A percentile compares a stretch with the other conserved stretches of the same genome.
Evolutionary conservation across 768 basidiomycete genomes (phyloP).

Genomic region (Cyclocybe cylindracea): DNA sequence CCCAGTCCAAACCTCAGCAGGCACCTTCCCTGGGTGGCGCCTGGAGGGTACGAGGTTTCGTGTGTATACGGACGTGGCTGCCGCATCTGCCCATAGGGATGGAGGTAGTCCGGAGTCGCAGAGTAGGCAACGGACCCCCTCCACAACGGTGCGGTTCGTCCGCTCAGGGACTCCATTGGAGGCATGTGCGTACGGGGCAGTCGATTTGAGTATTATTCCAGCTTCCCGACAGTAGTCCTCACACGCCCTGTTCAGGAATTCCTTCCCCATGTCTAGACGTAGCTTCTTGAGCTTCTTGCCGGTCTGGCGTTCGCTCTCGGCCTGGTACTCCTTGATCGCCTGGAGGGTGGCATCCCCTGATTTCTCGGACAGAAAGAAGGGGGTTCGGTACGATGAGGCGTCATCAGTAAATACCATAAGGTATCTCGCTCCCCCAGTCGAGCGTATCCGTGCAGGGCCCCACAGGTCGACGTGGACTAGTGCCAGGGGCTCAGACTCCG

Average conservation of each 20-base stretch:
- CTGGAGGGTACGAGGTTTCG: slow-evolving; percentile 22
- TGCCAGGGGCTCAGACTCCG: slow-evolving; percentile 19
- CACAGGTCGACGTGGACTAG: slow-evolving; percentile 24
- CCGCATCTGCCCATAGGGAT: slow-evolving; percentile 18
- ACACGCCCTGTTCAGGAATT: slow-evolving; percentile 6
- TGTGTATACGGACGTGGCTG: slow-evolving; percentile 19
- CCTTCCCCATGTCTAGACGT: slow-evolving; percentile 13
- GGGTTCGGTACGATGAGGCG: slow-evolving; percentile 8
- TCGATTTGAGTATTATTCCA: slow-evolving; percentile 9
- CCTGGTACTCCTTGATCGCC: slow-evolving; percentile 3
- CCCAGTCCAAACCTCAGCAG: slow-evolving; percentile 15
- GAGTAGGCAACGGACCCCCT: slow-evolving; percentile 4
- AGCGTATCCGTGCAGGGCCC: slow-evolving; percentile 18
- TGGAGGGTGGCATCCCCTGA: slow-evolving; percentile 11
- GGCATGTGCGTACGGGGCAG: slow-evolving; percentile 10
- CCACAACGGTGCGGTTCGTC: slow-evolving; percentile 3
- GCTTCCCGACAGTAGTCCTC: slow-evolving; percentile 2
- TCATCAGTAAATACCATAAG: slow-evolving; percentile 26
- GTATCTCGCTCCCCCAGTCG: slow-evolving; percentile 15
- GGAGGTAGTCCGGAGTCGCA: slow-evolving; percentile 16
- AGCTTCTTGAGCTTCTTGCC: slow-evolving; percentile 6
- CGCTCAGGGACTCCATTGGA: slow-evolving; percentile 10
- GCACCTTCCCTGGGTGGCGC: slow-evolving; percentile 13
- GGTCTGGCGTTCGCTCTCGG: slow-evolving; percentile 3
- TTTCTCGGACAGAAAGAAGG: slow-evolving; percentile 23